Evolutionary conservation across 2,329 filamentous ascomycete genomes (phyloP).

Genomic region (Sphaerulina populicola): DNA sequence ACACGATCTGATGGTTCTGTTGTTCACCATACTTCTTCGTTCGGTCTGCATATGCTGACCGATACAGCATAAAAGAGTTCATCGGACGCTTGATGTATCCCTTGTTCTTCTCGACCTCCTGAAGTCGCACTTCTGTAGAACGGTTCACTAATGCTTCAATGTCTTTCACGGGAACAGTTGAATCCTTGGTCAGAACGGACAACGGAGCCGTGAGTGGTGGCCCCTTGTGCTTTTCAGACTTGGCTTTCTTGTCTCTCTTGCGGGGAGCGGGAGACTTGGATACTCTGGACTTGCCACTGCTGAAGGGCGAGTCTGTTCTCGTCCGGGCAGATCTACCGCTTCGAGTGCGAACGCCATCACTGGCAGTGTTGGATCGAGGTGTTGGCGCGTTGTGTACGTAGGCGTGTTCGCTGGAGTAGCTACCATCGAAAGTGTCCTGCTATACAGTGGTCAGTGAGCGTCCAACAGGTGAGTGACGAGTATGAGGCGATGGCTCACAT

Average conservation of each 20-base stretch:
- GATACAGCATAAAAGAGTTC: constrained; percentile 98
- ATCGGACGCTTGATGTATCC: constrained; percentile 84
- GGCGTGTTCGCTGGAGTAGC: constrained; percentile 22
- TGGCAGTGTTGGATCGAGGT: constrained; percentile 36
- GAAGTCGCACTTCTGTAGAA: constrained; percentile 54
- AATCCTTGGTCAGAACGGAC: constrained; percentile 60
- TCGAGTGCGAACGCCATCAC: constrained; percentile 36
- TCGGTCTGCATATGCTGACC: constrained; percentile 80
- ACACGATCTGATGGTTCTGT: constrained; percentile 91
- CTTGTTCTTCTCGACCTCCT: constrained; percentile 61
- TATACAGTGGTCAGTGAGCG: constrained; percentile 18
- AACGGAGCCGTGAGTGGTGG: constrained; percentile 58
- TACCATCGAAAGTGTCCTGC: constrained; percentile 23
- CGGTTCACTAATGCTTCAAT: constrained; percentile 75
- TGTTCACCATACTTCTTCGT: constrained; percentile 72
- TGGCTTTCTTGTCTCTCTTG: constrained; percentile 40
- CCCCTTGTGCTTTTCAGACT: constrained; percentile 40
- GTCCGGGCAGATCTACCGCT: constrained; percentile 33
- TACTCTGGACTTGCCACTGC: constrained; percentile 28
- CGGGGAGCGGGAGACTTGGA: constrained; percentile 31
- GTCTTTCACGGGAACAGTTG: constrained; percentile 59
- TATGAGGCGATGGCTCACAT: constrained; percentile 21
- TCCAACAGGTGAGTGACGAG: neutral
- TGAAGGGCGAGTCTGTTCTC: constrained; percentile 32
- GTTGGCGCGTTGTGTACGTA: constrained; percentile 36